Evolutionary conservation across 768 basidiomycete species (phyloP), one percentile per base, ranked within the genome.

Genomic region (Panellus pusillus): DNA sequence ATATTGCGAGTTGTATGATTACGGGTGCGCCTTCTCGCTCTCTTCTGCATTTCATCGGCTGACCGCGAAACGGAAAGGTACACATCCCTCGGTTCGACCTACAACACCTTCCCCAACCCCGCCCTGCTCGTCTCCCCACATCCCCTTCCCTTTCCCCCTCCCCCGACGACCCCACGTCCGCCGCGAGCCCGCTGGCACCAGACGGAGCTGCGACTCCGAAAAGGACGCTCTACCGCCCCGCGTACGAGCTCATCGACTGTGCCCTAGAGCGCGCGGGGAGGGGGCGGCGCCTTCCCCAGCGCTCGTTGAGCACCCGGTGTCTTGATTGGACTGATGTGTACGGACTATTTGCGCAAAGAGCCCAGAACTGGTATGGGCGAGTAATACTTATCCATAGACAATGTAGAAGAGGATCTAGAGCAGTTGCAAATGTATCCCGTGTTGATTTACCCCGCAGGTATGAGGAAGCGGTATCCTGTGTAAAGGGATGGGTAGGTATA

Each of bases 31-130:
- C 11, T 62, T 48, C 54, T 36, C 24, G 24, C 24, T 55, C 41
- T 44, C 1, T n/a, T 18, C 28, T 36, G 41, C 6, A 24, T 24
- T 24, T 24, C 6, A 24, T 24, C 6, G 6, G 24, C 24, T 24
- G 24, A 24, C 6, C 3, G 24, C 24, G 24, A 24, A 24, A 24
- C 6, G 24, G 24, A 24, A 24, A 96, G 94, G n/a, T 99, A 96
- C 70, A 99, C 97, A 2, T 98, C 96, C 5, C 82, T 99, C 17
- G 96, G 97, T 15, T 97, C 95, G 11, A 93, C 89, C 8, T 91
- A 83, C 71, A 97, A 98, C 72, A 98, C 97, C 0, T 88, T 87
- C 66, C 93, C 86, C 0, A 98, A 98, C 64, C 95, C 96, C 2
- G 86, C 91, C 1, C 81, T 98, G n/a, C 66, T 76, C 9, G 66